phyloP scores from a whole-genome alignment of 208 protist species.

The Zelonia costaricensis region DNA sequence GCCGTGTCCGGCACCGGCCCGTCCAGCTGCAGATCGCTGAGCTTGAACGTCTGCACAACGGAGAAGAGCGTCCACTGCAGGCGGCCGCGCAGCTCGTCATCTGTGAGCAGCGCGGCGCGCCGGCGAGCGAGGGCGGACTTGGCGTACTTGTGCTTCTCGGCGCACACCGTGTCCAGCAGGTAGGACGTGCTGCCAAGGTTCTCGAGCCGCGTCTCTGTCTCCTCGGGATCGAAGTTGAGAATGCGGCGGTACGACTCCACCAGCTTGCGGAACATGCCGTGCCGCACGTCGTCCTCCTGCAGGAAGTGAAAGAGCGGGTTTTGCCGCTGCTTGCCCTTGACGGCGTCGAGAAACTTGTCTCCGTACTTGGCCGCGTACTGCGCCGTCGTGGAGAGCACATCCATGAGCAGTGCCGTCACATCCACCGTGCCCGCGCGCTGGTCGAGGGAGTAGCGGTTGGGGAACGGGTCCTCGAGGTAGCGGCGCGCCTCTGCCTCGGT shows the following conservation, averaged over 20 bases:
- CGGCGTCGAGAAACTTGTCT: constrained; percentile 60
- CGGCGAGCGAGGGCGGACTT: constrained; percentile 74
- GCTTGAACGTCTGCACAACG: constrained; percentile 65
- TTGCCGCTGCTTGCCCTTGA: constrained; percentile 59
- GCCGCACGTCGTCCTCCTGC: constrained; percentile 70
- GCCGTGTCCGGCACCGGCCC: constrained; percentile 66
- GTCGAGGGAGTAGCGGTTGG: constrained; percentile 69
- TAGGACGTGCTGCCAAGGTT: constrained; percentile 44
- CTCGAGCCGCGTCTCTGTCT: constrained; percentile 79
- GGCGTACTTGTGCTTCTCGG: constrained; percentile 76
- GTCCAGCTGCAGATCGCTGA: constrained; percentile 77
- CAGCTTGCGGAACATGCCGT: constrained; percentile 70
- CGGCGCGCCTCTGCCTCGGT: constrained; percentile 72
- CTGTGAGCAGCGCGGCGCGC: constrained; percentile 80
- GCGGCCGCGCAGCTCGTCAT: constrained; percentile 80
- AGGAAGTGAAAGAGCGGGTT: constrained; percentile 81
- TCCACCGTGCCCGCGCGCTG: constrained; percentile 65
- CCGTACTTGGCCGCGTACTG: constrained; percentile 91
- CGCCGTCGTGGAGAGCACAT: constrained; percentile 73
- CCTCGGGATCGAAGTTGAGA: constrained; percentile 59
- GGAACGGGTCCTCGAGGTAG: constrained; percentile 82
- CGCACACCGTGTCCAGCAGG: constrained; percentile 59
- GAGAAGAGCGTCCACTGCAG: constrained; percentile 85
- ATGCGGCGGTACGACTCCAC: constrained; percentile 80
- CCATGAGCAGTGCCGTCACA: constrained; percentile 65